Evolutionary conservation across 208 protist genomes (phyloP).

Genomic region (Trypanosoma cruzi): DNA sequence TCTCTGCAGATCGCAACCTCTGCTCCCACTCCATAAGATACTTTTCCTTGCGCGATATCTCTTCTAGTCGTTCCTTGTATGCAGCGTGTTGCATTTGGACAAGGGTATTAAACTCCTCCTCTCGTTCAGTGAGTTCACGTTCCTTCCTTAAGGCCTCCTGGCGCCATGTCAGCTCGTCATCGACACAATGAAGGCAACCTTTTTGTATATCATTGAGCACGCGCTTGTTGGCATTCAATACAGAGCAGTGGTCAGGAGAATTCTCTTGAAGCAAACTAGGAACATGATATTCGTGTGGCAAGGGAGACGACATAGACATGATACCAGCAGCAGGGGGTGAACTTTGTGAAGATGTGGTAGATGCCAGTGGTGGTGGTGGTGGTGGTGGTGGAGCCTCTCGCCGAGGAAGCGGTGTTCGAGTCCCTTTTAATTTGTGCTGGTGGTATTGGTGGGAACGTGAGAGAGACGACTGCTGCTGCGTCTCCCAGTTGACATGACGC

Average conservation of each 20-base stretch:
- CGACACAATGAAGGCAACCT: neutral
- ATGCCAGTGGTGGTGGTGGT: neutral
- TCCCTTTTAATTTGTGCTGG: no score
- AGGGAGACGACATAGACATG: neutral
- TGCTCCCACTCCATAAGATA: conserved; percentile 24
- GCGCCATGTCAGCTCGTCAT: conserved; percentile 1
- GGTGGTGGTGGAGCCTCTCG: conserved; percentile 23
- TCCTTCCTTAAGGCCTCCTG: conserved; percentile 9
- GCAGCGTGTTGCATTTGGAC: conserved; percentile 24
- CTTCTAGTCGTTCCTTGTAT: conserved; percentile 18
- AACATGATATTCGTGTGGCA: neutral
- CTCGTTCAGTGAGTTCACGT: conserved; percentile 17
- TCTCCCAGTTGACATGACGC: neutral
- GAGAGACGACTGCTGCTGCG: neutral
- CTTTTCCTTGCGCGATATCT: conserved; percentile 23
- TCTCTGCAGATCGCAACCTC: conserved; percentile 20
- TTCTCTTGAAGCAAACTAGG: neutral
- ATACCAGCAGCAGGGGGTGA: neutral
- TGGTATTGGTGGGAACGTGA: no score
- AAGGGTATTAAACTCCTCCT: conserved; percentile 20
- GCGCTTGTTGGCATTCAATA: neutral
- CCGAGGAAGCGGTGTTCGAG: conserved; percentile 15
- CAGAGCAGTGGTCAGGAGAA: neutral
- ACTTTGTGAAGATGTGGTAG: neutral
- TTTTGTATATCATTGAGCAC: neutral